Evolutionary conservation across 495 filamentous ascomycete genomes (phyloP).

Genomic region (Neurospora sp.): DNA sequence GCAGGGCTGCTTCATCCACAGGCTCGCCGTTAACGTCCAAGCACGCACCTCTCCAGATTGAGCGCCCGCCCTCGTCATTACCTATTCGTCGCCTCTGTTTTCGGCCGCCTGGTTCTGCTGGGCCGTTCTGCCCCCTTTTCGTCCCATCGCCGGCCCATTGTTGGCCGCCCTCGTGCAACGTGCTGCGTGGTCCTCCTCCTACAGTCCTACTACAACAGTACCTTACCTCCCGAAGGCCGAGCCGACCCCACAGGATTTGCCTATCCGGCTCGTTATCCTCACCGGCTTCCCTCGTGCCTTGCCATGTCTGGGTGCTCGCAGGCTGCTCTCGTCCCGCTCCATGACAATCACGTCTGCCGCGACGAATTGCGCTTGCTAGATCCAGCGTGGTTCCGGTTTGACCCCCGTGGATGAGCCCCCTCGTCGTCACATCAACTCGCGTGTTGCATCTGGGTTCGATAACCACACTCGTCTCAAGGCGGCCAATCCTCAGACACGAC

Average conservation of each 20-base stretch:
- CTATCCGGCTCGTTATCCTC: not conserved
- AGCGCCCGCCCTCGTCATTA: not conserved
- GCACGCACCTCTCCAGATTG: not conserved
- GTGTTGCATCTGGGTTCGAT: not conserved
- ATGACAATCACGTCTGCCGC: not conserved
- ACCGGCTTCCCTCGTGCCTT: not conserved
- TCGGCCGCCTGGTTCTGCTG: not conserved
- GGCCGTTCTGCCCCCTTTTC: not conserved
- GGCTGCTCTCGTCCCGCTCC: not conserved
- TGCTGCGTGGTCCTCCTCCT: not conserved
- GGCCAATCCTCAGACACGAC: not conserved
- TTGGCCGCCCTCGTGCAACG: not conserved
- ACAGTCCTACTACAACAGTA: not conserved
- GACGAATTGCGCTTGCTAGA: not conserved
- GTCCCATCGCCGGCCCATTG: not conserved
- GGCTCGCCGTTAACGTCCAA: not conserved
- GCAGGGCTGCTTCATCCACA: not conserved
- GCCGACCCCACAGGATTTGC: not conserved
- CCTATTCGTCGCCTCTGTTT: not conserved
- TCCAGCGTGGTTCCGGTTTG: not conserved
- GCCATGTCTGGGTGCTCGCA: not conserved
- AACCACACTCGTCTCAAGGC: not conserved
- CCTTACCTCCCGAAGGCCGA: not conserved
- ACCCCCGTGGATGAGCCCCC: not conserved
- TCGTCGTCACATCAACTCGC: not conserved